Evolutionary conservation across 495 filamentous ascomycete genomes (phyloP), one percentile per base, ranked within the genome.

Genomic region (Xylaria castorea): DNA sequence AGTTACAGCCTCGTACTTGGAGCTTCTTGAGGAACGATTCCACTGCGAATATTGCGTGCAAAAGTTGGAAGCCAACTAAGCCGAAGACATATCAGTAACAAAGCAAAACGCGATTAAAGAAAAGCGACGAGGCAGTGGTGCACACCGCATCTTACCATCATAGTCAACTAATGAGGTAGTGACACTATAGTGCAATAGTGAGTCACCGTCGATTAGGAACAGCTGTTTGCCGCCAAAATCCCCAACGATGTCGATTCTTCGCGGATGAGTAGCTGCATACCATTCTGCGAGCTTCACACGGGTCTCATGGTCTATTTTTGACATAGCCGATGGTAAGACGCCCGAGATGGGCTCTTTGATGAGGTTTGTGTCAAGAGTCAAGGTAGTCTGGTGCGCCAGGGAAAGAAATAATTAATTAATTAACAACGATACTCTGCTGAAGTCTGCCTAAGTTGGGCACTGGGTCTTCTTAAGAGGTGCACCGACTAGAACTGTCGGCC

Each of bases 201-300:
- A 91, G 68, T 95, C 92, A 2, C 92, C 92, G 72, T 95, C 90
- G 50, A 95, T 83, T 11, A 92, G 77, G 80, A 94, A 94, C 1
- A 90, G 83, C 71, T 93, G 92, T 60, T 87, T 84, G 20, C 92
- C 92, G 12, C 90, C 90, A 80, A 92, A 94, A 75, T 94, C 92
- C 3, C 92, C 91, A 3, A 92, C 85, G 2, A 92, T 82, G 76
- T 92, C 90, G 42, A 92, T 75, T 30, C 68, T 80, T 42, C 76
- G 70, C n/a, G 82, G 73, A 16, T 68, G 58, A 14, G 75, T 55
- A 53, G 66, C 18, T 25, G 34, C 58, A 62, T 72, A 74, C 78
- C 77, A 80, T 40, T 1, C n/a, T 27, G 48, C 46, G 32, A 78
- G 70, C 46, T 34, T 53, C 46, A 27, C 11, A 2, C 16, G 2